Evolutionary conservation across 164 flowering plant species (phyloP), one percentile per base, ranked within the genome.

Genomic region (Annona cherimola): DNA sequence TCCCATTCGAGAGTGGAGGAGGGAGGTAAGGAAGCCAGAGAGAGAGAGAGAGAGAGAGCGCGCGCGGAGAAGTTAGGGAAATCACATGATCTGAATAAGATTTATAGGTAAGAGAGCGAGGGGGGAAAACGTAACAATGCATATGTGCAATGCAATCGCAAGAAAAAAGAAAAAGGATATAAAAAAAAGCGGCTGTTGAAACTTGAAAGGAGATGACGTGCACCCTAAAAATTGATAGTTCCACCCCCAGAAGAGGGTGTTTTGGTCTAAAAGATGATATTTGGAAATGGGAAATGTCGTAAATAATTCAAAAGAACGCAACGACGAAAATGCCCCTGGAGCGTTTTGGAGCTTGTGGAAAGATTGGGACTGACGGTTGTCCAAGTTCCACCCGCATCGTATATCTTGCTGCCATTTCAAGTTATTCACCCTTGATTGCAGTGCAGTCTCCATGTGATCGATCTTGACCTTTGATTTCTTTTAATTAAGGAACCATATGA

Each of bases 11-110:
- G 18, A 6, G 18, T 40, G 59, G 16, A 43, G 50, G 54, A 61
- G 68, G 50, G 61, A 50, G 19, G 50, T n/a, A 40, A 61, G 61
- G n/a, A 41, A 54, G 14, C 35, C 1, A 40, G 63, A 59, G n/a
- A n/a, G 46, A 26, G 46, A 65, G 64, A 42, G 20, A 71, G 74
- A 46, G 66, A 35, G 45, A 72, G 61, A 63, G 63, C 50, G 18
- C 39, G 57, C 9, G 14, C 20, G 46, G n/a, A 68, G 61, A 68
- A 55, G 50, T 1, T 54, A 46, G 44, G 12, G 45, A 41, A 42
- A 57, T 72, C 69, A 64, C 68, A 65, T 72, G 63, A 41, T 45
- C 65, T 42, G 74, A 42, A 65, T 41, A 64, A 54, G 65, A 72
- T 72, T 39, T 72, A 55, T 63, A 65, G 69, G 63, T 55, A 54